Evolutionary conservation across 2,329 filamentous ascomycete genomes (phyloP), one percentile per base, ranked within the genome.

Genomic region (Aquanectria penicillioides): DNA sequence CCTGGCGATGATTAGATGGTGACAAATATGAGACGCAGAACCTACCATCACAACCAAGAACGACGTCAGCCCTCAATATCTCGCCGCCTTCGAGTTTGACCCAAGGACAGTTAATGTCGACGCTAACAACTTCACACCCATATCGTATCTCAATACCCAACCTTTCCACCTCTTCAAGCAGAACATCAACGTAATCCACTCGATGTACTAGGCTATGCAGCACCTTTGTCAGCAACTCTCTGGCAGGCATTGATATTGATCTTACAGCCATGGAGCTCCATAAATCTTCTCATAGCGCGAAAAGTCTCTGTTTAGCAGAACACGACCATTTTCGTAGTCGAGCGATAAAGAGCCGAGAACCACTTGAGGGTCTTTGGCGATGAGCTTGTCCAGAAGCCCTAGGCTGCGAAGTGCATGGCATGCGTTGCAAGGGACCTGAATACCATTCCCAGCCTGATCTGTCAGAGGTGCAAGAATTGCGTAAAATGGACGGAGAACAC

Each of bases 381-480:
- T 29, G 23, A 40, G 20, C 40, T 46, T 58, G 10, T 64, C 54
- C n/a, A 66, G 53, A 4, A 66, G 22, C 8, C 59, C 63, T n/a
- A 64, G 44, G 37, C 43, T 61, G 6, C 50, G 57, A 29, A 66
- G 55, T 6, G 52, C 44, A 22, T 63, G 55, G 4, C 47, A 31
- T n/a, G 64, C 64, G 26, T 66, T 66, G 10, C 59, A 61, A 3
- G 64, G 59, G 9, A 66, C 33, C 26, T 65, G 64, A 18, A 66
- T 50, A n/a, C 61, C 64, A 17, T 63, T 58, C 3, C 62, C 61
- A 4, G 47, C 47, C 64, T 66, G 36, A 15, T 3, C 34, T 5
- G n/a, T 38, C 13, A 38, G 36, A 31, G 9, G 13, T 4, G 12
- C 6, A 3, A 33, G n/a, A 13, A 15, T 3, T 20, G 5, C 2